Base-by-base conservation (phyloP, 2,329 filamentous ascomycete species). In the Aureobasidium sp. region DNA sequence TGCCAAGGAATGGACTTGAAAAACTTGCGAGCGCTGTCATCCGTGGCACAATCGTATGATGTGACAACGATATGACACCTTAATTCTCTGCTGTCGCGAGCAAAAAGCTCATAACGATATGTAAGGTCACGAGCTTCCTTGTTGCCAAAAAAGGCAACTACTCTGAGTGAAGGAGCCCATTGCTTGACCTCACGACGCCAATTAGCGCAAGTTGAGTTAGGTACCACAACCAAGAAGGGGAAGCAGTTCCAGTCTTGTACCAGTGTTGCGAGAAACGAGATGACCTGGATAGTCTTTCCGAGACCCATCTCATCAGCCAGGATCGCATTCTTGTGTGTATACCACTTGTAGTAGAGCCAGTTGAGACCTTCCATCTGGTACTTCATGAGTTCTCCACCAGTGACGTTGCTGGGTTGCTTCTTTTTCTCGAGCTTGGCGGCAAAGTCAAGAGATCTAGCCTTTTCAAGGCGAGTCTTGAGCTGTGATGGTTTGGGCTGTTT, bases 301-400 rank as follows among this genome's bases (percentile, higher is more conserved):
- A 98, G 79, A 35, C 93, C 93, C 93, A 98, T 98, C 66, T 98
- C 93, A 64, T 98, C 93, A 0, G 93, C 93, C 6, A 97, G 79
- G 55, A 97, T 91, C 24, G 90, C 86, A 63, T 93, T 97, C 64
- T 87, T 84, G 60, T 84, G 78, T 47, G 80, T 76, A 62, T 90
- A 86, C 75, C 88, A 97, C 64, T 93, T 93, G 66, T 87, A 90
- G 55, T 95, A 84, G 2, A 98, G 79, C 90, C 93, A 98, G 63
- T 97, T 96, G 48, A 96, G 74, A 17, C 93, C 93, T 55, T 96
- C 88, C 39, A 94, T 72, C 66, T 98, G 93, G 63, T 98, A 97
- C 29, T 83, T 80, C 90, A 97, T 97, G 55, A 97, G 74, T 59
- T 90, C 81, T 21, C 90, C 90, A 30, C 87, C 83, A 27, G 79